Base-by-base conservation (phyloP, 2,329 filamentous ascomycete species). In the Penicillium sp. region DNA sequence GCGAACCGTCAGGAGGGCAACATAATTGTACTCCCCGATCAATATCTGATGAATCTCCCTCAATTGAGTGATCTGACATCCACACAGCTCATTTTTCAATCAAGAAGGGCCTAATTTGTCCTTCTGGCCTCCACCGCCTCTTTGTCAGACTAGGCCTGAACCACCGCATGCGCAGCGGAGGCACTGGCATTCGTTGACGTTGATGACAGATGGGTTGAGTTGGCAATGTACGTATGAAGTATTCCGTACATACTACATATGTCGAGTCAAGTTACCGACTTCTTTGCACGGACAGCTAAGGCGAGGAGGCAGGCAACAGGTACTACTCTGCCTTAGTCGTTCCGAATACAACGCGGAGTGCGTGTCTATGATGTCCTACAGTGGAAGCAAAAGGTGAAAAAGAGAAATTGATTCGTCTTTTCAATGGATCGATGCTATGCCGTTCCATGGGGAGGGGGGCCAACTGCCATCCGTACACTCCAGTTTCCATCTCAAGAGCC, bases 401-500 rank as follows among this genome's bases (percentile, higher is more conserved):
- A 51, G 53, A 53, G 62, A 59, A 60, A 55, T 41, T 26, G 49
- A 59, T 52, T 60, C 49, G 46, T 49, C 53, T 58, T 56, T 61
- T 64, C 56, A 62, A 65, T 60, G 48, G 62, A 51, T 61, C 62
- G 54, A 56, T 50, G n/a, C n/a, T 47, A 44, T 63, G 54, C 51
- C 54, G 59, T 65, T 41, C 58, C 60, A 55, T 54, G 50, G 56
- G 30, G 35, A 38, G 11, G 23, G 47, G 38, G 50, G 63, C 64
- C 63, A 67, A 58, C 47, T 62, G 47, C 23, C 53, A 47, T 64
- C 58, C 59, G 41, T 61, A 52, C 48, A 59, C 56, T 60, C 56
- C 61, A 62, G 62, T 60, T 31, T 45, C 58, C 55, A 65, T 65
- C 60, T 64, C 59, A 65, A 65, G 56, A 64, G 63, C 64, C 56